Evolutionary conservation across 257 asterid genomes (phyloP).

Genomic region (Solanum sejunctum): DNA sequence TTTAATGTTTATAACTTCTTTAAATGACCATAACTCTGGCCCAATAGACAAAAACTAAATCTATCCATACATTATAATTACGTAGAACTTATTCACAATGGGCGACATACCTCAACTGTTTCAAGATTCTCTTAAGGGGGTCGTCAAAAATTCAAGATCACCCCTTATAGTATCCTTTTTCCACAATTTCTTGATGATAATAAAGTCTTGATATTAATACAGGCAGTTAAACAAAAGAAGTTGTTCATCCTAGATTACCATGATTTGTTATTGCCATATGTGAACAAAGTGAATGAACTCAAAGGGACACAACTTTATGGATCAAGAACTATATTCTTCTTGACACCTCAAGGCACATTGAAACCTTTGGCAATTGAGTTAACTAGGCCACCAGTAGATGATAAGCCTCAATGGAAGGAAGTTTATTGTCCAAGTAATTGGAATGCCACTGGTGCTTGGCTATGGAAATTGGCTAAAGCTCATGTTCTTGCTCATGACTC

Average conservation of each 20-base stretch:
- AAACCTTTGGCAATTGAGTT: slow-evolving; percentile 70
- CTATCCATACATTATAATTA: too few relatives aligned
- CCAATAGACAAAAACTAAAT: too few relatives aligned
- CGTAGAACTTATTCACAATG: too few relatives aligned
- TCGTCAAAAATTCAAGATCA: background rate
- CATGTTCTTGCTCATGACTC: slow-evolving; percentile 75
- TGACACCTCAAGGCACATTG: slow-evolving; percentile 31
- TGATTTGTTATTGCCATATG: slow-evolving; percentile 55
- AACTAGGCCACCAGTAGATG: slow-evolving; percentile 45
- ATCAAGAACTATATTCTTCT: slow-evolving; percentile 60
- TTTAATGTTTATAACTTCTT: too few relatives aligned
- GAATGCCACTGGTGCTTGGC: slow-evolving; percentile 55
- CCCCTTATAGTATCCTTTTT: background rate
- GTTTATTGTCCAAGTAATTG: slow-evolving; percentile 25
- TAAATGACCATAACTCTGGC: too few relatives aligned
- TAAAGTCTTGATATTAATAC: background rate
- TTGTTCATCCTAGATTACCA: slow-evolving; percentile 60
- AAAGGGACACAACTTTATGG: slow-evolving; percentile 54
- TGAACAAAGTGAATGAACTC: slow-evolving; percentile 43
- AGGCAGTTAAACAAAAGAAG: slow-evolving; percentile 64
- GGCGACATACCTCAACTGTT: too few relatives aligned
- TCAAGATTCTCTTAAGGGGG: background rate
- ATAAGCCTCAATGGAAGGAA: slow-evolving; percentile 50
- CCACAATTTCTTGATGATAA: too few relatives aligned
- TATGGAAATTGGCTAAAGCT: slow-evolving; percentile 71